These are phyloP conservation scores for Suillus occidentalis DNA, from an alignment of 768 basidiomycete genomes.

Conservation along the genomic window DNA sequence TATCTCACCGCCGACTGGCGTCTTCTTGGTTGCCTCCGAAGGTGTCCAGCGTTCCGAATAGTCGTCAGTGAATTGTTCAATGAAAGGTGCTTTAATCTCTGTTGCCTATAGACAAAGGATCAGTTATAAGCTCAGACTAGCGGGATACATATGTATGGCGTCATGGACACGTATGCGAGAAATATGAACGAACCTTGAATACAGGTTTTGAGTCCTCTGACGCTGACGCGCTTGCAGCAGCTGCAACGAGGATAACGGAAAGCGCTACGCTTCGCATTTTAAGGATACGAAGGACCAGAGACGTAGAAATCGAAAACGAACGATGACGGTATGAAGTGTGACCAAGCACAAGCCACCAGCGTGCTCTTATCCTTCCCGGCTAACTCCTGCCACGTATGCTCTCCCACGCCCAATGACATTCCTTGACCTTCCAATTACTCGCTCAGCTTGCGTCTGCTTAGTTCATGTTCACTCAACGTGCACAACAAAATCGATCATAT, in stretches of 20 bases:
- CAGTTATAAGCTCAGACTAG: not conserved
- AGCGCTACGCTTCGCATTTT: conserved; percentile 87
- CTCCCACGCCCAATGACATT: conserved; percentile 1
- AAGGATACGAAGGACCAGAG: conserved; percentile 67
- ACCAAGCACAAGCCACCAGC: conserved; percentile 16
- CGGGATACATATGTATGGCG: conserved; percentile 12
- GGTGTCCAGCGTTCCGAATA: conserved; percentile 94
- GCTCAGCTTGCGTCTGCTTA: not conserved
- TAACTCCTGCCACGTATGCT: conserved; percentile 11
- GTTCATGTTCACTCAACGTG: conserved; percentile 25
- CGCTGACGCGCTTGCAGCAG: conserved; percentile 55
- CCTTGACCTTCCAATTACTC: not conserved
- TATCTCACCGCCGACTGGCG: conserved; percentile 91
- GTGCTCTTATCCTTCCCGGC: conserved; percentile 37
- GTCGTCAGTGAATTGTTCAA: conserved; percentile 95
- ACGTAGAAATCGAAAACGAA: conserved; percentile 35
- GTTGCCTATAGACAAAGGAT: conserved; percentile 53
- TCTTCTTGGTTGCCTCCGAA: conserved; percentile 98
- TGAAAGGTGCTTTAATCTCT: conserved; percentile 79
- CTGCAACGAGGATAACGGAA: conserved; percentile 67
- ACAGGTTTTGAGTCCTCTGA: conserved; percentile 61
- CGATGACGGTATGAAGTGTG: conserved; percentile 33
- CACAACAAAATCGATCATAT: conserved; percentile 4
- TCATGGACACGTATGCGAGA: conserved; percentile 4
- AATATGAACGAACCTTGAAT: conserved; percentile 56